Conservation (phyloP, 2,329 filamentous ascomycete species). For the Sclerotinia borealis region DNA sequence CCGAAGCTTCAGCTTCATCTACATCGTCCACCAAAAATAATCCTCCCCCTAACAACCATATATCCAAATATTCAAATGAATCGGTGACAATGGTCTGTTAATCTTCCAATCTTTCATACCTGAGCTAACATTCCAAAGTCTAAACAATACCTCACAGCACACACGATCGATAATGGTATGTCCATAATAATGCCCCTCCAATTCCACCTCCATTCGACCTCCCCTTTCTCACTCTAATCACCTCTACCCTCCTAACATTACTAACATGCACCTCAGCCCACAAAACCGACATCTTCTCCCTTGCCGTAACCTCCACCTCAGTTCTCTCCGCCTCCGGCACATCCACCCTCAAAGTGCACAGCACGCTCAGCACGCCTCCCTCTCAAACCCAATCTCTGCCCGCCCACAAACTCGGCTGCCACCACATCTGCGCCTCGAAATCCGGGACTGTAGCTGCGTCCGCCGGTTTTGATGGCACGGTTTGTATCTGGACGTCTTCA, state of each 20-base stretch:
- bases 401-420: constrained; percentile 80
- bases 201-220: not conserved
- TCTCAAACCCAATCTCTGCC: constrained; percentile 74
- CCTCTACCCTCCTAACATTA: not conserved
- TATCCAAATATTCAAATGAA: constrained; percentile 15
- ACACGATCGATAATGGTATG: constrained; percentile 81
- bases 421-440: constrained; percentile 71
- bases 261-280: constrained; percentile 54
- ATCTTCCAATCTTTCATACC: constrained; percentile 3
- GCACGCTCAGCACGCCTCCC: constrained; percentile 64
- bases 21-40: constrained; percentile 1
- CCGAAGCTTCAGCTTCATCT: not conserved
- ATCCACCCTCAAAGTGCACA: constrained; percentile 74
- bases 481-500: constrained; percentile 75
- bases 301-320: constrained; percentile 67
- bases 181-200: constrained; percentile 11
- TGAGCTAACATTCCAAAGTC: constrained; percentile 53
- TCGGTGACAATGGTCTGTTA: constrained; percentile 29
- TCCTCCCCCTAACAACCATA: not conserved
- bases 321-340: constrained; percentile 82
- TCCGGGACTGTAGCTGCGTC: constrained; percentile 71
- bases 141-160: constrained; percentile 94
- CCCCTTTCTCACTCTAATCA: not conserved
- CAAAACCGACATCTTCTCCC: constrained; percentile 74
- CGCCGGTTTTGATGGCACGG: constrained; percentile 82